phyloP scores from a whole-genome alignment of 345 rosid genomes.

The Rhodomyrtus tomentosa region DNA sequence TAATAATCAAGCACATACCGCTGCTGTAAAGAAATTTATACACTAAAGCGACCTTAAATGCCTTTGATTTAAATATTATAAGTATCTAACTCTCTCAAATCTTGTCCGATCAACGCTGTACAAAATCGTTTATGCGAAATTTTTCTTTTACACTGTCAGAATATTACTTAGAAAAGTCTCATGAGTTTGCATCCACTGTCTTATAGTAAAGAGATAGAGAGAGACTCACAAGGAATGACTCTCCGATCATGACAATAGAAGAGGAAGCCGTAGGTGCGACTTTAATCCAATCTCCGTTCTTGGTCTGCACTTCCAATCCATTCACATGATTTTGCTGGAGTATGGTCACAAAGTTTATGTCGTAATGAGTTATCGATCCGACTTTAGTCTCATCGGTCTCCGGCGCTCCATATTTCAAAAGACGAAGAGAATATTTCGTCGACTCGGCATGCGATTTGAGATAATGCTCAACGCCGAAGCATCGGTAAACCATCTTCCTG shows the following conservation, averaged over 20 bases:
- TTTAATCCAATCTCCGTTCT: not conserved
- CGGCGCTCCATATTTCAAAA: not conserved
- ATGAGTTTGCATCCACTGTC: not conserved
- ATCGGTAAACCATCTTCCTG: not conserved
- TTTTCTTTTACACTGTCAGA: too few species aligned
- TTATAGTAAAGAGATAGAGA: not conserved
- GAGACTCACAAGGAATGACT: not conserved
- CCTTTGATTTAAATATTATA: not conserved
- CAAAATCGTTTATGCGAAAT: not conserved
- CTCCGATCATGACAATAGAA: conserved; percentile 4
- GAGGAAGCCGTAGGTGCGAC: not conserved
- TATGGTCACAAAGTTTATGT: conserved; percentile 1
- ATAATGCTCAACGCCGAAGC: not conserved
- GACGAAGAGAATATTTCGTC: not conserved
- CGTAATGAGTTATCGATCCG: not conserved
- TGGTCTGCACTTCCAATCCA: not conserved
- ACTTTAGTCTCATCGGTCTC: not conserved
- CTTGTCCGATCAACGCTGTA: not conserved
- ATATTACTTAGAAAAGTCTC: not conserved
- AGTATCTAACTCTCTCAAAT: not conserved
- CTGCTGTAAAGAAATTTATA: not conserved
- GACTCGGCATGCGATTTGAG: not conserved
- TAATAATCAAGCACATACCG: not conserved
- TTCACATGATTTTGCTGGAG: conserved; percentile 7
- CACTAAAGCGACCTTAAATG: not conserved